Evolutionary conservation across 2,329 filamentous ascomycete genomes (phyloP).

Genomic region (Fusarium pilosicola): DNA sequence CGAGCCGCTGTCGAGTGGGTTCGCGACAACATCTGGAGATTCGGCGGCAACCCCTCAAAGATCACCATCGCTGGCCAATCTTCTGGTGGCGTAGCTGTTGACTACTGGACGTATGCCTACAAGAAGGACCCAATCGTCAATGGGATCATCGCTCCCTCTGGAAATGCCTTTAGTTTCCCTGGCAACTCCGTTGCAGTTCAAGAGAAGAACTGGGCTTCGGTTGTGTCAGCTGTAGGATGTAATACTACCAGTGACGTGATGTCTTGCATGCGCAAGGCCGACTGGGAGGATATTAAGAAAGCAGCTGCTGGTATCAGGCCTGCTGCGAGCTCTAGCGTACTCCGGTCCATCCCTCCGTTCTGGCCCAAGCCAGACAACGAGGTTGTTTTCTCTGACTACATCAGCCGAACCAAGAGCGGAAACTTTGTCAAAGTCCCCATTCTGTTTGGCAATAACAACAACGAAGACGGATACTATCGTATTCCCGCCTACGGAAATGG

Average conservation of each 20-base stretch:
- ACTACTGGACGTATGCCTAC: constrained; percentile 62
- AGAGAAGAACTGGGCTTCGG: constrained; percentile 55
- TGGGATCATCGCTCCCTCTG: constrained; percentile 58
- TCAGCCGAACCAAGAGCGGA: constrained; percentile 46
- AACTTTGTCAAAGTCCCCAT: constrained; percentile 55
- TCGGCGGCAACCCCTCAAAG: constrained; percentile 44
- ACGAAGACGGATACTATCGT: constrained; percentile 60
- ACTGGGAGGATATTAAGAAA: constrained; percentile 50
- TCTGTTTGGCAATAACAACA: constrained; percentile 55
- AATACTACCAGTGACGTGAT: constrained; percentile 44
- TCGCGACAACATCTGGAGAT: constrained; percentile 46
- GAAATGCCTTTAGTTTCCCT: constrained; percentile 57
- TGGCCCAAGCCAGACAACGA: constrained; percentile 55
- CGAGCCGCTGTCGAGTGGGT: constrained; percentile 48
- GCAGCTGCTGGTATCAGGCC: constrained; percentile 50
- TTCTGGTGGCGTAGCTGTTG: constrained; percentile 51
- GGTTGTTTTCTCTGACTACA: constrained; percentile 55
- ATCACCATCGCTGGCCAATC: constrained; percentile 51
- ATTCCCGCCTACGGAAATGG: constrained; percentile 54
- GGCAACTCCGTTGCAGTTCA: constrained; percentile 49
- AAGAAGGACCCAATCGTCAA: constrained; percentile 58
- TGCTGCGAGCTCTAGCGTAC: constrained; percentile 47
- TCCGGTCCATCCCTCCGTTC: constrained; percentile 53
- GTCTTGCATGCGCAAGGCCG: constrained; percentile 50
- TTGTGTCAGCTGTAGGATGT: constrained; percentile 54